Base-by-base conservation (phyloP, 202 grass and related monocot species). In the Zoysia matrella region DNA sequence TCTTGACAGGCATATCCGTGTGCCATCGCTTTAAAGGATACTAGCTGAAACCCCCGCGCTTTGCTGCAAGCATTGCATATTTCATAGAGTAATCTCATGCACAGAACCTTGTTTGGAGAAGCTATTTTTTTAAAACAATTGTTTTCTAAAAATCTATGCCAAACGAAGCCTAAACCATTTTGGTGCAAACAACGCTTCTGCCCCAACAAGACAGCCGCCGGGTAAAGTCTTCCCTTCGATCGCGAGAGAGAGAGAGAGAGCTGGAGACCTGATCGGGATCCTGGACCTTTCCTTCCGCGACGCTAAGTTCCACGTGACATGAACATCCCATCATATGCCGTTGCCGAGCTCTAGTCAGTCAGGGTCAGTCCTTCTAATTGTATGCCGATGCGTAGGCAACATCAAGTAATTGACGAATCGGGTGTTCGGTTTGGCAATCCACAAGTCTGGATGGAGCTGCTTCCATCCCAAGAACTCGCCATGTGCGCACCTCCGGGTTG, bases 401-500 rank as follows among this genome's bases (percentile, higher is more conserved):
- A 72, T 6, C 43, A 54, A 9, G 39, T 40, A 15, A 62, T 61
- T 4, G 8, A 60, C 14, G 11, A 46, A 44, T 48, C 4, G 11
- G 57, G 39, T 53, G 44, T 13, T 22, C 0, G 60, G 72, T 6
- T n/a, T 11, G 10, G 30, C 58, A n/a, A 47, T 76, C 72, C 57
- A 60, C 44, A 66, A 46, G 41, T 15, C 5, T 8, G 78, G 56
- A 65, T 55, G n/a, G 36, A 5, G 48, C 9, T 47, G 55, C 16
- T 39, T 47, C 46, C 10, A 4, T 39, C 41, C 22, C 73, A 82
- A 72, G 68, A 67, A 80, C 46, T 78, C 73, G 68, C 53, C 83
- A 82, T 74, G 73, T 85, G 77, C 14, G 52, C 61, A 8, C 47
- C 43, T 7, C 18, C 7, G 53, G 86, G 30, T 76, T 80, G 86